Conservation (phyloP, 2,329 filamentous ascomycete species). For the Cryphonectria carpinicola region DNA sequence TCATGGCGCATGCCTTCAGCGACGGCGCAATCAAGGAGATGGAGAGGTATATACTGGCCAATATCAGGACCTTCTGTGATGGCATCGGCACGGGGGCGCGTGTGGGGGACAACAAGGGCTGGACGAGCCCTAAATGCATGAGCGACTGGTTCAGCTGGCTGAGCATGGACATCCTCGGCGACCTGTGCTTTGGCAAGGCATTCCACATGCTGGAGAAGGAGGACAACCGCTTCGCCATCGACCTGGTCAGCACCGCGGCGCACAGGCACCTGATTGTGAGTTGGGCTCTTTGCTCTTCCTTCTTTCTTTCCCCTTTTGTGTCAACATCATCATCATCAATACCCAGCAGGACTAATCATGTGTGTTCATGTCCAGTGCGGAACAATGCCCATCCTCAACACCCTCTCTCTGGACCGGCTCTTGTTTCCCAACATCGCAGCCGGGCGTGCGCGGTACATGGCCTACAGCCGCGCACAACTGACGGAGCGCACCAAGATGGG, state of each 20-base stretch:
- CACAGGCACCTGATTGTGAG: slow-evolving; percentile 70
- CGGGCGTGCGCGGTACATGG: slow-evolving; percentile 71
- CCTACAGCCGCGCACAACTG: slow-evolving; percentile 70
- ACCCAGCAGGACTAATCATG: not conserved
- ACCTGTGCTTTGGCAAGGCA: slow-evolving; percentile 64
- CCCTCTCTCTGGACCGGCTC: slow-evolving; percentile 67
- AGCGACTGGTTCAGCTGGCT: slow-evolving; percentile 65
- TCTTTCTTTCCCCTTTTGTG: not conserved
- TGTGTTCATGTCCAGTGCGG: slow-evolving; percentile 57
- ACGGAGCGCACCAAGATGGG: slow-evolving; percentile 68
- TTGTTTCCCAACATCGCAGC: slow-evolving; percentile 70
- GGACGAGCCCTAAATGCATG: slow-evolving; percentile 65
- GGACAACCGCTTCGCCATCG: slow-evolving; percentile 68
- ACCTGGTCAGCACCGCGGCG: slow-evolving; percentile 68
- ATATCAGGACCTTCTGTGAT: slow-evolving; percentile 69
- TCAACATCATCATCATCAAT: not conserved
- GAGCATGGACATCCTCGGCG: slow-evolving; percentile 65
- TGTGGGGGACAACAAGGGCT: slow-evolving; percentile 57
- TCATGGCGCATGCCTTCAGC: slow-evolving; percentile 73
- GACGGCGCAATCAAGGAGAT: slow-evolving; percentile 69
- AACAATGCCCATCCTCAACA: slow-evolving; percentile 71
- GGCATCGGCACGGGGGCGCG: slow-evolving; percentile 51
- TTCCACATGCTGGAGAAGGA: slow-evolving; percentile 64
- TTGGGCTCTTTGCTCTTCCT: not conserved
- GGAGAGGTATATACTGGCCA: slow-evolving; percentile 68